Base-by-base conservation (phyloP, 1,284 basidiomycete genomes). In the Trichosporon inkin region DNA sequence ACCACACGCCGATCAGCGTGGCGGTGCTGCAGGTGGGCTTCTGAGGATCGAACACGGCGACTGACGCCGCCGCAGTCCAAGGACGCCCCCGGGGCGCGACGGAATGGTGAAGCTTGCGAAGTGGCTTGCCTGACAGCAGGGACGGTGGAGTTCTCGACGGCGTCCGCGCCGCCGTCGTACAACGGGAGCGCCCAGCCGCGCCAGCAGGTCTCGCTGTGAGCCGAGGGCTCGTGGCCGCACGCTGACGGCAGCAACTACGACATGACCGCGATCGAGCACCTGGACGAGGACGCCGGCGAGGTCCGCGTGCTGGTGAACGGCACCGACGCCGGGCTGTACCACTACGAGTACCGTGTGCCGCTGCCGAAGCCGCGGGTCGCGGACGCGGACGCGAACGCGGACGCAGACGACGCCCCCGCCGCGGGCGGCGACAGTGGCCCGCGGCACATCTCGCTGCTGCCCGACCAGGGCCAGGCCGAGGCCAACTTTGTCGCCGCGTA, bases 261-360 rank as follows among this genome's bases (percentile, higher is more conserved):
- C 67, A 90, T 91, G 90, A 91, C 91, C 72, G 81, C 84, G 53
- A 81, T 92, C 5, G 89, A 91, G 67, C 84, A 87, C 67, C 81
- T 91, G 14, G 75, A 84, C 1, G 82, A 84, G 63, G 62, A 76
- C 1, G 44, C 19, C 22, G 44, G 44, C 16, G 22, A 49, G 44
- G 16, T 49, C 44, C 28, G 28, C 44, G 44, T 49, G 7, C 22
- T 49, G 22, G 24, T 28, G 22, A 49, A 32, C 28, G 44, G 44
- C 44, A 49, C 22, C 44, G 44, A 49, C 22, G 16, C 44, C 14
- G 44, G 44, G 14, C 22, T 32, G 14, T 49, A 32, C 22, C 24
- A 28, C 16, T 49, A 28, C 14, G 44, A 49, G 22, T 49, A 49
- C 44, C 44, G 44, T 8, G 44, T 49, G 3, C 44, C 44, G 14